Conservation (phyloP, 2,329 filamentous ascomycete species). For the Penicillium brevicompactum region DNA sequence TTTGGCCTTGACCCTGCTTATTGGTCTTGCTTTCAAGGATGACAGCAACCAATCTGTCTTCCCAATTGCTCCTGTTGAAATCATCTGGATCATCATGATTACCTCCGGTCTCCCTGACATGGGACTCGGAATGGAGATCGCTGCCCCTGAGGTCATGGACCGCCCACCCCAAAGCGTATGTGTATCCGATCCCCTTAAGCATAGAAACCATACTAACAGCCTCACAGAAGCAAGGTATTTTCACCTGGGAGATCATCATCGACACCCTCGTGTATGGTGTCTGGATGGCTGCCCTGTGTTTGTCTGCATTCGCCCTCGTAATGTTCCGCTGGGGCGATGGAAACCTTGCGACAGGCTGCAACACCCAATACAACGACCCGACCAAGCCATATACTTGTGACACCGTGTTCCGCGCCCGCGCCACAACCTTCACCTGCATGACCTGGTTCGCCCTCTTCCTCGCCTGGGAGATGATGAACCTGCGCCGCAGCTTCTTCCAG, state of each 20-base stretch:
- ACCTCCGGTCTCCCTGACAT: slow-evolving; percentile 87
- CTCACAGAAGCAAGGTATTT: slow-evolving; percentile 63
- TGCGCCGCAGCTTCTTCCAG: slow-evolving; percentile 73
- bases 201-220: slow-evolving; percentile 13
- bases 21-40: slow-evolving; percentile 82
- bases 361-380: slow-evolving; percentile 53
- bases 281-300: slow-evolving; percentile 73
- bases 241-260: slow-evolving; percentile 73
- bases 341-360: slow-evolving; percentile 63
- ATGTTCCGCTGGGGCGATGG: slow-evolving; percentile 64
- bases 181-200: not conserved
- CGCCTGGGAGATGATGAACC: slow-evolving; percentile 76
- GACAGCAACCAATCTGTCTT: slow-evolving; percentile 72
- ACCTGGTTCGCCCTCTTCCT: slow-evolving; percentile 78
- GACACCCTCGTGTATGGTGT: slow-evolving; percentile 80
- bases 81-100: slow-evolving; percentile 93
- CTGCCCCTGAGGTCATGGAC: slow-evolving; percentile 74
- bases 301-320: slow-evolving; percentile 65
- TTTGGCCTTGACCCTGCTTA: slow-evolving; percentile 77
- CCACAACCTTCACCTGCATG: slow-evolving; percentile 72
- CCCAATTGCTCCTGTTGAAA: slow-evolving; percentile 80
- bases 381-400: slow-evolving; percentile 52
- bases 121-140: slow-evolving; percentile 78
- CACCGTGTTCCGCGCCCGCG: slow-evolving; percentile 69
- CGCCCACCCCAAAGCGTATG: slow-evolving; percentile 69